Evolutionary conservation across 768 basidiomycete genomes (phyloP).

Genomic region (Mycena amicta): DNA sequence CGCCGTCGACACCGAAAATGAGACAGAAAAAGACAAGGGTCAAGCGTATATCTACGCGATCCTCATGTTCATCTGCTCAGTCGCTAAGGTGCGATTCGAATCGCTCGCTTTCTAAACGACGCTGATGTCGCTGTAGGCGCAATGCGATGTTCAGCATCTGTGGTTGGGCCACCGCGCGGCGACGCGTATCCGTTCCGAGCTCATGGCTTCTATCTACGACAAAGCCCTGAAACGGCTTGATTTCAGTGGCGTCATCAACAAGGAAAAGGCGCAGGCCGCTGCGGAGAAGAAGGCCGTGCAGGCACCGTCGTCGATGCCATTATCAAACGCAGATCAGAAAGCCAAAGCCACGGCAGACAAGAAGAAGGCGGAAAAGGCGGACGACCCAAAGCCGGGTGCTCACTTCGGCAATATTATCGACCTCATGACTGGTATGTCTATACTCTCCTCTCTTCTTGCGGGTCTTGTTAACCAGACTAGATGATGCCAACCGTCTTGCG

Average conservation of each 20-base stretch:
- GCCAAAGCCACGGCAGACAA: too few species aligned
- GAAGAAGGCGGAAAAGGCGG: too few species aligned
- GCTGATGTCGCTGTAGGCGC: not conserved
- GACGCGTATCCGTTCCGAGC: not conserved
- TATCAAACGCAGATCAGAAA: too few species aligned
- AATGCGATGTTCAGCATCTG: conserved; percentile 19
- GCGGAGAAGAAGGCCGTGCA: conserved; percentile 14
- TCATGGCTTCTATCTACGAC: conserved; percentile 84
- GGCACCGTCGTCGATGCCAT: not conserved
- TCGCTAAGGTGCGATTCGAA: conserved; percentile 47
- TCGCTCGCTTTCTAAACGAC: not conserved
- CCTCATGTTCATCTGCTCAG: conserved; percentile 65
- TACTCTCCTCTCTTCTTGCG: too few species aligned
- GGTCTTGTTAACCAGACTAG: too few species aligned
- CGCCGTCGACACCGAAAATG: conserved; percentile 39
- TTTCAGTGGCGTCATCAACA: conserved; percentile 71
- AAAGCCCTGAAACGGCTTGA: conserved; percentile 85
- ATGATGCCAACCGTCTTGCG: not conserved
- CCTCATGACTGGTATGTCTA: too few species aligned
- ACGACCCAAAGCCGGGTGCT: too few species aligned
- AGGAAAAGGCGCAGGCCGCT: conserved; percentile 5
- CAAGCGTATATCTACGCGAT: conserved; percentile 81
- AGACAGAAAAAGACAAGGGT: conserved; percentile 52
- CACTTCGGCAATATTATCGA: not conserved
- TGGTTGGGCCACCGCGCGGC: not conserved